These are phyloP conservation scores for Penicillium salamii DNA, from an alignment of 495 filamentous ascomycete species.

Conservation along the genomic window DNA sequence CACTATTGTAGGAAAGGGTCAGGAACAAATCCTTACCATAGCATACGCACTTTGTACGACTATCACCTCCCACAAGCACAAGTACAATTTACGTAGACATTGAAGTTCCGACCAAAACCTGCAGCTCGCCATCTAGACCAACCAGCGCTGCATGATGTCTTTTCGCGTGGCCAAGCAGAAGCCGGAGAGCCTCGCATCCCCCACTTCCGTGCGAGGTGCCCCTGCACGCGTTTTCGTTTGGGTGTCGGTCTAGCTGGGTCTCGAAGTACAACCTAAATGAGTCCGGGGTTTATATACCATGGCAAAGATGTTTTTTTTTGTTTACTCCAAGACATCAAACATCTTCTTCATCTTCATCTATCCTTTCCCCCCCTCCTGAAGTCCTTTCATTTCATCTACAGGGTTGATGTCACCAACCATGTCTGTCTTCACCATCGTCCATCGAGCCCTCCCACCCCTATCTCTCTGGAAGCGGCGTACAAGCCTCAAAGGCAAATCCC, in stretches of 20 bases:
- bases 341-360: neutral
- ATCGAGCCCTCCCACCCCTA: constrained; percentile 23
- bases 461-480: constrained; percentile 18
- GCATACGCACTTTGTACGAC: neutral
- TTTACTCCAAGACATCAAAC: neutral
- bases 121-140: constrained; percentile 19
- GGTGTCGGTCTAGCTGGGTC: constrained; percentile 7
- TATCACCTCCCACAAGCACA: constrained; percentile 2
- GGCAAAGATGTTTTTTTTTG: neutral
- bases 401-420: constrained; percentile 11
- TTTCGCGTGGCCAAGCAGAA: constrained; percentile 27
- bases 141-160: constrained; percentile 10
- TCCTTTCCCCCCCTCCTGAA: neutral
- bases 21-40: neutral
- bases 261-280: constrained; percentile 6
- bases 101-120: constrained; percentile 23
- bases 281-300: constrained; percentile 10
- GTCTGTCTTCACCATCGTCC: constrained; percentile 24
- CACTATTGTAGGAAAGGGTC: neutral
- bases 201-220: constrained; percentile 20
- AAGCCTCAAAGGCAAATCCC: constrained; percentile 21
- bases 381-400: neutral
- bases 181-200: constrained; percentile 14
- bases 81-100: constrained; percentile 5
- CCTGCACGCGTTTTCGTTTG: constrained; percentile 22